Evolutionary conservation across 2,329 filamentous ascomycete genomes (phyloP).

Genomic region (Annulohypoxylon truncatum): DNA sequence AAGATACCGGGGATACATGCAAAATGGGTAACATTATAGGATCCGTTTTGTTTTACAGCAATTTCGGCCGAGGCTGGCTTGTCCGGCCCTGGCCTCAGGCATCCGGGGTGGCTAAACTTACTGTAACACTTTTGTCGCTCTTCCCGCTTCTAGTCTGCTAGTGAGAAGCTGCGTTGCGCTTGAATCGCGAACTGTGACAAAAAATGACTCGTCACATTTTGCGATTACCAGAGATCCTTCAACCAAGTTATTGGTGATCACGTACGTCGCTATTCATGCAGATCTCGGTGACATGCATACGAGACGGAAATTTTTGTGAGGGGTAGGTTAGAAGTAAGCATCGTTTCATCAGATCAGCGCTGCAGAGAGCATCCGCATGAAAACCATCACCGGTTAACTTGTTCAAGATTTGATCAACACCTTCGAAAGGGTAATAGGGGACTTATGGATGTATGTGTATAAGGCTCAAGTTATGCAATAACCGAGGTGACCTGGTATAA

Average conservation of each 20-base stretch:
- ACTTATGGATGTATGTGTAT: neutral
- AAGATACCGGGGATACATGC: constrained; percentile 6
- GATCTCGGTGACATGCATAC: constrained; percentile 19
- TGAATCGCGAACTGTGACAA: constrained; percentile 1
- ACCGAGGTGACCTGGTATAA: constrained; percentile 2
- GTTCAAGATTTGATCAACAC: neutral
- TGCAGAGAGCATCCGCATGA: constrained; percentile 29
- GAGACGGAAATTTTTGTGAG: neutral
- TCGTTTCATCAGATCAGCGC: constrained; percentile 27
- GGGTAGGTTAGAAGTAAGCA: constrained; percentile 10
- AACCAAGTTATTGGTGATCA: constrained; percentile 16
- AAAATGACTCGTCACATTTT: constrained; percentile 4
- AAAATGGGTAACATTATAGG: constrained; percentile 31
- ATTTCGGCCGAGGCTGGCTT: neutral
- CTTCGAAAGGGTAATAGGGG: neutral
- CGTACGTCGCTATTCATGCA: constrained; percentile 15
- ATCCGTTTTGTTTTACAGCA: constrained; percentile 30
- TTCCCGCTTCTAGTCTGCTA: neutral
- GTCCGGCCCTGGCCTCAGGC: neutral
- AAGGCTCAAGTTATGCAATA: constrained; percentile 23
- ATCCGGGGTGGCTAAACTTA: constrained; percentile 15
- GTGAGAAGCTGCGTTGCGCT: constrained; percentile 6
- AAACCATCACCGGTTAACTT: neutral
- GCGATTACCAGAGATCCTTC: constrained; percentile 18
- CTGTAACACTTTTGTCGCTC: constrained; percentile 17